Evolutionary conservation across 371 early-diverging fungal species (phyloP).

Genomic region (Caulochytrium protostelioides): DNA sequence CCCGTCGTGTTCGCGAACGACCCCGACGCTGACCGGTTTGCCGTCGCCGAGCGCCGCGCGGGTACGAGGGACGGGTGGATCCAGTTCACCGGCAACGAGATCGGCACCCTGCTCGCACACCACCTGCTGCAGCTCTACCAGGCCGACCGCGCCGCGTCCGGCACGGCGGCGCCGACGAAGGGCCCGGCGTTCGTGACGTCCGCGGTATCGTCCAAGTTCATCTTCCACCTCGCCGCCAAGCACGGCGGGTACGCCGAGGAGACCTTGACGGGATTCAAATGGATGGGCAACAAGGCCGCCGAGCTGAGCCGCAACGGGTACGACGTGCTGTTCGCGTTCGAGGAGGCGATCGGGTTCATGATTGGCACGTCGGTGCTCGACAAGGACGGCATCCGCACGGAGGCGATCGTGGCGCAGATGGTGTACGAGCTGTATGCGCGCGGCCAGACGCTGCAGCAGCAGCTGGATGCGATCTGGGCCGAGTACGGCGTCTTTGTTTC

Average conservation of each 20-base stretch:
- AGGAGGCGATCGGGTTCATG: conserved; percentile 86
- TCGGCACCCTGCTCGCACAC: conserved; percentile 66
- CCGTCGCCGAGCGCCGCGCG: conserved; percentile 55
- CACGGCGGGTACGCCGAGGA: conserved; percentile 65
- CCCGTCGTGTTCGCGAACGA: conserved; percentile 83
- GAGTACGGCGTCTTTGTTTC: conserved; percentile 66
- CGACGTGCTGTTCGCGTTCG: conserved; percentile 58
- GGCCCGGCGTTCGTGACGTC: conserved; percentile 53
- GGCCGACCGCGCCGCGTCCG: conserved; percentile 3
- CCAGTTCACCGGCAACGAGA: conserved; percentile 71
- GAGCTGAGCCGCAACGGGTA: conserved; percentile 33
- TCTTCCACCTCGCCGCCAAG: conserved; percentile 52
- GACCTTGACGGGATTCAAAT: conserved; percentile 89
- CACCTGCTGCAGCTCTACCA: conserved; percentile 39
- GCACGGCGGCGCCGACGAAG: background rate
- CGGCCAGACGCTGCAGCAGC: background rate
- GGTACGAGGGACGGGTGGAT: conserved; percentile 43
- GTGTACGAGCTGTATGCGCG: background rate
- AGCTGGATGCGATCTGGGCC: too few relatives aligned
- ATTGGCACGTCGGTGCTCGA: conserved; percentile 50
- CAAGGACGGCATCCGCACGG: conserved; percentile 48
- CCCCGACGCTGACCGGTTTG: conserved; percentile 88
- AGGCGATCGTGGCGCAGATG: background rate
- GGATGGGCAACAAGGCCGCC: conserved; percentile 68
- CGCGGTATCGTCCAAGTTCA: conserved; percentile 70